These are phyloP conservation scores for Neurospora tetrasperma DNA, from an alignment of 495 filamentous ascomycete genomes.

Conservation along the genomic window DNA sequence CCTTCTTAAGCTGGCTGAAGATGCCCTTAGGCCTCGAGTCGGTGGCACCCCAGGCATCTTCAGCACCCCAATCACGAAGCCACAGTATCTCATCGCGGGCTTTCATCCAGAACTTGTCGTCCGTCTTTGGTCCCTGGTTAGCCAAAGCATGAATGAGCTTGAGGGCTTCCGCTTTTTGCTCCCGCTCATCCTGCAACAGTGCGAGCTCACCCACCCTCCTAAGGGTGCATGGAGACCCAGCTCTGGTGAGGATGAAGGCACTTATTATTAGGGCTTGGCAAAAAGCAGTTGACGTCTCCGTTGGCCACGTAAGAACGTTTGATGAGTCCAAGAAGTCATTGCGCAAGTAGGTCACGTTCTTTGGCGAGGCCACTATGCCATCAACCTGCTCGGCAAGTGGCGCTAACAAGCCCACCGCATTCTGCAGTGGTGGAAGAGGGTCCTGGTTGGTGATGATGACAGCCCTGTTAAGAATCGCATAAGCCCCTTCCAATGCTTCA, in stretches of 20 bases:
- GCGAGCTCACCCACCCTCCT: constrained; percentile 49
- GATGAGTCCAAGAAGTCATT: constrained; percentile 47
- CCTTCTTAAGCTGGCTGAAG: constrained; percentile 55
- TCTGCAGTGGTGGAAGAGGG: constrained; percentile 33
- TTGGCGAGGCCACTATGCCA: constrained; percentile 22
- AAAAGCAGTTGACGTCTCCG: constrained; percentile 47
- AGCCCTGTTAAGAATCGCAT: constrained; percentile 51
- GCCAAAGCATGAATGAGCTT: constrained; percentile 48
- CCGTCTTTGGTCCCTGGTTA: constrained; percentile 41
- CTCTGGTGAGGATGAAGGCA: constrained; percentile 49
- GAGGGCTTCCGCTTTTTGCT: constrained; percentile 55
- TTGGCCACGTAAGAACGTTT: constrained; percentile 61
- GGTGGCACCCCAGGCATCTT: constrained; percentile 24
- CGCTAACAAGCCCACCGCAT: constrained; percentile 31
- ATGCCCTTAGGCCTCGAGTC: constrained; percentile 44
- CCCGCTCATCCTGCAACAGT: constrained; percentile 46
- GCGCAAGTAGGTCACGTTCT: constrained; percentile 36
- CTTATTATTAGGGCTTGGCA: constrained; percentile 61
- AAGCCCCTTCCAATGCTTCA: constrained; percentile 50
- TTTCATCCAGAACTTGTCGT: constrained; percentile 58
- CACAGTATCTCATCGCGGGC: constrained; percentile 63
- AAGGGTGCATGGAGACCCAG: constrained; percentile 50
- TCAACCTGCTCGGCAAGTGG: constrained; percentile 26
- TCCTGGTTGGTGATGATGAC: constrained; percentile 51
- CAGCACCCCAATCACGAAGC: constrained; percentile 69